Conservation (phyloP, 1,284 basidiomycete species). For the Gastroboletus turbinatus region DNA sequence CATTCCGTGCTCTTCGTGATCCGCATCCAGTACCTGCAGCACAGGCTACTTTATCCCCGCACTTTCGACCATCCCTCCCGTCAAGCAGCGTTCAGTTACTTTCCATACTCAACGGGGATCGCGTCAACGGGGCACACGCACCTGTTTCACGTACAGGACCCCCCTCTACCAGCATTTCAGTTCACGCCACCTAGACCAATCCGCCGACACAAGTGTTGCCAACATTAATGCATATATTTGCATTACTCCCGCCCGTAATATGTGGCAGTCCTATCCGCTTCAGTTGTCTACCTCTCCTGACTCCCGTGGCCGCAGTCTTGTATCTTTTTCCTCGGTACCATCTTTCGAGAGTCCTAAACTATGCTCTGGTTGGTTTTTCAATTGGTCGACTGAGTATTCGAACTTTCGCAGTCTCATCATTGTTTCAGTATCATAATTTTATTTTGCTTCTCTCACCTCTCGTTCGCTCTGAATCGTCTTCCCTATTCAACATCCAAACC, state of each 20-base stretch:
- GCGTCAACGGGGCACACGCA: constrained; percentile 9
- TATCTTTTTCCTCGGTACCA: constrained; percentile 11
- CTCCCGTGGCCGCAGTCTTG: constrained; percentile 12
- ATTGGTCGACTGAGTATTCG: constrained; percentile 23
- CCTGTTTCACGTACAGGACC: constrained; percentile 12
- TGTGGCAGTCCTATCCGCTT: constrained; percentile 6
- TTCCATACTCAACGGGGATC: constrained; percentile 37
- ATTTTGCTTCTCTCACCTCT: constrained; percentile 26
- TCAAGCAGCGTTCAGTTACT: constrained; percentile 35
- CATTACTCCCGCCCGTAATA: constrained; percentile 11
- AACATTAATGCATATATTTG: constrained; percentile 20
- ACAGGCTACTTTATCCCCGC: constrained; percentile 13
- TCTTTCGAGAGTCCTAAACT: constrained; percentile 17
- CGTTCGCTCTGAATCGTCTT: constrained; percentile 17
- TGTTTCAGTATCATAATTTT: constrained; percentile 34
- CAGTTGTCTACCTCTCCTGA: neutral
- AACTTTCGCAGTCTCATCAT: constrained; percentile 22
- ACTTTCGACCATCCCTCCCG: constrained; percentile 18
- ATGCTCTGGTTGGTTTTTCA: constrained; percentile 27
- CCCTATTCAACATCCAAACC: constrained; percentile 13
- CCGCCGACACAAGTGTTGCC: constrained; percentile 4
- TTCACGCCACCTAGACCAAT: constrained; percentile 29
- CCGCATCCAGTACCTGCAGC: constrained; percentile 1
- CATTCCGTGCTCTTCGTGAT: constrained; percentile 11
- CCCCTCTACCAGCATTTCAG: constrained; percentile 14